Percentiles rank a stretch among this genome's conserved stretches.
phyloP scores from a whole-genome alignment of 139 green algal genomes.

The Zygnema circumcarinatum region DNA sequence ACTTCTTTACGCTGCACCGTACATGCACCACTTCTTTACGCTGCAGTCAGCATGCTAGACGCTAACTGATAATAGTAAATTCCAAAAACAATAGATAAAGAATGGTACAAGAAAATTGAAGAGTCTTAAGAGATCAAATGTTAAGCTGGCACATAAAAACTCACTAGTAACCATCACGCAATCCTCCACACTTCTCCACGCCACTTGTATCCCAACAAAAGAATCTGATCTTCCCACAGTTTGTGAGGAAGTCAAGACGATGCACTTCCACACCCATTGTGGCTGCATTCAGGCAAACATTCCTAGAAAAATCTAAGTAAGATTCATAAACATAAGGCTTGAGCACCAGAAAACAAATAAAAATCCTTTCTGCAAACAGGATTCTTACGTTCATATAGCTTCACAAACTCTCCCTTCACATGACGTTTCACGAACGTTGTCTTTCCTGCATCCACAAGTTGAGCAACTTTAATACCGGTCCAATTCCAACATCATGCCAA shows the following conservation, averaged over 20 bases:
- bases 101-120: too few relatives aligned
- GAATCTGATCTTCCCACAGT: constrained; percentile 95
- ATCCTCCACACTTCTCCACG: constrained; percentile 89
- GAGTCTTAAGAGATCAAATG: too few relatives aligned
- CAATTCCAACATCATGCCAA: too few relatives aligned
- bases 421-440: constrained; percentile 96
- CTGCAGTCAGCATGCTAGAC: not conserved
- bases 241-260: constrained; percentile 98
- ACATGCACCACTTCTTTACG: not conserved
- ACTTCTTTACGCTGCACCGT: not conserved
- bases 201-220: constrained; percentile 99
- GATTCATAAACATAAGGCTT: too few relatives aligned
- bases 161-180: constrained; percentile 93
- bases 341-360: too few relatives aligned
- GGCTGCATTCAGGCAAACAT: constrained; percentile 65
- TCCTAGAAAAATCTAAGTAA: not conserved
- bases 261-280: constrained; percentile 99
- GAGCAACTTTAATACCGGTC: too few relatives aligned
- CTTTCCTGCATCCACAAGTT: constrained; percentile 71
- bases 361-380: too few relatives aligned
- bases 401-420: constrained; percentile 98
- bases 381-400: constrained; percentile 93
- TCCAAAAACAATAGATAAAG: not conserved
- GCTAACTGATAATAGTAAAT: not conserved
- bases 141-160: too few relatives aligned